Evolutionary conservation across 1,284 basidiomycete genomes (phyloP).

Genomic region (Sporisorium exsertum): DNA sequence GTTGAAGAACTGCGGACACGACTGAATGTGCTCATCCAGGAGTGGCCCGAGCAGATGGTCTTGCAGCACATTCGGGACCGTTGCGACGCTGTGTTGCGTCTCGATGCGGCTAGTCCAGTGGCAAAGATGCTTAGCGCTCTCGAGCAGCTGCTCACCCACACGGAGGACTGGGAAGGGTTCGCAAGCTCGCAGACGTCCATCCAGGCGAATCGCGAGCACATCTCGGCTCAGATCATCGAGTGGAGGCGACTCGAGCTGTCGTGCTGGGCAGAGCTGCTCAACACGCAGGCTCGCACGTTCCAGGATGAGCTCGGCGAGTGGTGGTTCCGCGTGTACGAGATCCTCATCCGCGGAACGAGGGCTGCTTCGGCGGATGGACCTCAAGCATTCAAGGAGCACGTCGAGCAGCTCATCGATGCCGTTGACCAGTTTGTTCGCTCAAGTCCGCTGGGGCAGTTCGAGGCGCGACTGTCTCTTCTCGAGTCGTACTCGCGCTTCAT

Average conservation of each 20-base stretch:
- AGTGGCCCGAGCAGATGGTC: constrained; percentile 98
- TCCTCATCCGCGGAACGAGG: constrained; percentile 73
- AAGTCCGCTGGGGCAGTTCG: constrained; percentile 87
- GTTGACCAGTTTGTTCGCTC: constrained; percentile 83
- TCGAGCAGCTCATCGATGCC: constrained; percentile 80
- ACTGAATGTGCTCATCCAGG: constrained; percentile 74
- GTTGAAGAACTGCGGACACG: constrained; percentile 49
- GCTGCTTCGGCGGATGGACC: constrained; percentile 60
- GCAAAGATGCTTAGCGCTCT: constrained; percentile 85
- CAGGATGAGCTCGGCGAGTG: constrained; percentile 77
- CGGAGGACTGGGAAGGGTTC: constrained; percentile 96
- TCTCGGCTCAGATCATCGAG: constrained; percentile 82
- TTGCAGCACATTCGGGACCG: constrained; percentile 84
- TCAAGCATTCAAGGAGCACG: constrained; percentile 73
- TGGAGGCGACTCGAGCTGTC: constrained; percentile 92
- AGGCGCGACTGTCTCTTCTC: constrained; percentile 78
- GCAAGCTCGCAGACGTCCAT: constrained; percentile 88
- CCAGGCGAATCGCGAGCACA: constrained; percentile 76
- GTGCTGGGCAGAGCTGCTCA: constrained; percentile 86
- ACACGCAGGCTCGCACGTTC: constrained; percentile 68
- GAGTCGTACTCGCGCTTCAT: constrained; percentile 75
- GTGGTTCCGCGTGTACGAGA: constrained; percentile 93
- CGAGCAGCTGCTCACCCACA: constrained; percentile 87
- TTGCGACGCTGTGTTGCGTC: constrained; percentile 78
- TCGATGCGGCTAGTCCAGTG: constrained; percentile 80